A percentile compares a stretch with the other conserved stretches of the same genome.
Conservation (phyloP, 495 filamentous ascomycete genomes). For the Hyaloscypha finlandica region DNA sequence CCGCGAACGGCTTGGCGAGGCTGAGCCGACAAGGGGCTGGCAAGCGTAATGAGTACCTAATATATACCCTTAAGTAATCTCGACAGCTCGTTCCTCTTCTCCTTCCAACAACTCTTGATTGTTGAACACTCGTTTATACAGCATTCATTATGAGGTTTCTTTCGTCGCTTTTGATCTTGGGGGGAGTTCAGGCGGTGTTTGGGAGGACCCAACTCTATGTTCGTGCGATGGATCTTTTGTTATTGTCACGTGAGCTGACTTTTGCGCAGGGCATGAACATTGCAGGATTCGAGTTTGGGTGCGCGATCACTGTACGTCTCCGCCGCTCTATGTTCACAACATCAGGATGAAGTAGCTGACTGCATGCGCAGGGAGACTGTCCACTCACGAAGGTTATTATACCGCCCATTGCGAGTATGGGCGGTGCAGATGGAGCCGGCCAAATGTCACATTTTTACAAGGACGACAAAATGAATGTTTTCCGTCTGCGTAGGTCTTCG, state of each 20-base stretch:
- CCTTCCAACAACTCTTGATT: slow-evolving; percentile 3
- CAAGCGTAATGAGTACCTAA: background rate
- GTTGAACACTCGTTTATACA: slow-evolving; percentile 1
- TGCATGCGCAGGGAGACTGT: slow-evolving; percentile 33
- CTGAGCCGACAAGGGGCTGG: background rate
- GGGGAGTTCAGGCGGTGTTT: background rate
- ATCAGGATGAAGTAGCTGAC: slow-evolving; percentile 40
- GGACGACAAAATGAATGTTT: slow-evolving; percentile 55
- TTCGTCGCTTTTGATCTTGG: slow-evolving; percentile 10
- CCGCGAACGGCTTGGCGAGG: background rate
- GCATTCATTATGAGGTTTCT: background rate
- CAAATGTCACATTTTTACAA: slow-evolving; percentile 62
- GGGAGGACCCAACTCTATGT: slow-evolving; percentile 17
- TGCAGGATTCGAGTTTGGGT: slow-evolving; percentile 27
- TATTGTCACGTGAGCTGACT: background rate
- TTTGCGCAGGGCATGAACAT: slow-evolving; percentile 19
- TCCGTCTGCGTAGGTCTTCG: slow-evolving; percentile 46
- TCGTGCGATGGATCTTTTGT: background rate
- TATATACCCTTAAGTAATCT: background rate
- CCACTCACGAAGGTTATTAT: slow-evolving; percentile 31
- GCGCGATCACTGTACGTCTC: slow-evolving; percentile 16
- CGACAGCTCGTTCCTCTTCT: background rate
- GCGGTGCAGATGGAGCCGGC: slow-evolving; percentile 40
- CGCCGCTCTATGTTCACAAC: background rate
- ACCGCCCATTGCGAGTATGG: slow-evolving; percentile 35